Base-by-base conservation (phyloP, 2,329 filamentous ascomycete genomes). In the Zasmidium cellare region DNA sequence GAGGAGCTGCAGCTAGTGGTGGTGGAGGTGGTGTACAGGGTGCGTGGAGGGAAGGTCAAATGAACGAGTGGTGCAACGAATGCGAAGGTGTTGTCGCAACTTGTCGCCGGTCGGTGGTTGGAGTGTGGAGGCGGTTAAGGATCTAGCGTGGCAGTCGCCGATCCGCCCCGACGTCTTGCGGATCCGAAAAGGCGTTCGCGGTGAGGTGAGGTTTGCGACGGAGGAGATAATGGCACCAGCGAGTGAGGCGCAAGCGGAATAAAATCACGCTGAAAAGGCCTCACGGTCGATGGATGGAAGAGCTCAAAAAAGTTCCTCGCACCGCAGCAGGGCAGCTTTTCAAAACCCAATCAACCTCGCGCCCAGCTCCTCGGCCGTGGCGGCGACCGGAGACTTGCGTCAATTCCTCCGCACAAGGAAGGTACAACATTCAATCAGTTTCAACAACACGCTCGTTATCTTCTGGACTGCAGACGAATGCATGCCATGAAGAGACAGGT, bases 1-100 rank as follows among this genome's bases (percentile, higher is more conserved):
- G 38, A 53, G 53, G 56, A 19, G 51, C 52, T 47, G 55, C 60
- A 53, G 58, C 48, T 46, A 24, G 38, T 19, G 47, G 16, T 23
- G 44, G 25, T 44, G 44, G 19, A 31, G 5, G 20, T 35, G 6
- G 6, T 22, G 19, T 46, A 23, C 11, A 44, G 46, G n/a, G n/a
- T 22, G 25, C 18, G 51, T 23, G 38, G 28, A 20, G 28, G 24
- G 19, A 11, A 2, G 18, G 48, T 35, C 3, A n/a, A 9, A n/a
- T 3, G 50, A 24, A 23, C 2, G 31, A 18, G 31, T 25, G 18
- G 16, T 44, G 24, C 31, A 35, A n/a, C 11, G 11, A 28, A 23
- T 38, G 50, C 23, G 45, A 28, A 22, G 22, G 6, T 9, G 22
- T 49, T 22, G 47, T 49, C n/a, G 47, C n/a, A n/a, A n/a, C n/a